Base-by-base conservation (phyloP, 2,329 filamentous ascomycete species). In the Botrytis fabae region DNA sequence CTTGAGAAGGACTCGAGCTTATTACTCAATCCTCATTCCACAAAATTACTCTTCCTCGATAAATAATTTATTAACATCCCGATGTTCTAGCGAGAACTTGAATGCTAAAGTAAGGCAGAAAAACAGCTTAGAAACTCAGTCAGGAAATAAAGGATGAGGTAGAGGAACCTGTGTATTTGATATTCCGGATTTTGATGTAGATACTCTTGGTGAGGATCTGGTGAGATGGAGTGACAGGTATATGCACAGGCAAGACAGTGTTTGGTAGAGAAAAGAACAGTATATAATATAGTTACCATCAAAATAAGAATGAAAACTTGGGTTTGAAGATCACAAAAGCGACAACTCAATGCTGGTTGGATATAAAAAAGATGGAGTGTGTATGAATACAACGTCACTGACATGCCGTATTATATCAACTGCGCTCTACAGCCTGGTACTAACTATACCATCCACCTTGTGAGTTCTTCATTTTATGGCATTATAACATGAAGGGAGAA, bases 71-170 rank as follows among this genome's bases (percentile, higher is more conserved):
- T n/a, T 8, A n/a, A 40, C 12, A 40, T n/a, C 0, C 14, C 32
- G n/a, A 57, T 28, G 0, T 4, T 18, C 14, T 9, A 18, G 10
- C 1, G 6, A n/a, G 6, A 62, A 42, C 12, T 25, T n/a, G 5
- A 4, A 4, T 1, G 18, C 22, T 4, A 2, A 6, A 9, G 7
- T 4, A 14, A 9, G 35, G 22, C 4, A 18, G 35, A 1, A 61
- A 35, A 61, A 40, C 14, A 0, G 6, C 35, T 25, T 40, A 20
- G 6, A 1, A 40, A 38, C 16, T n/a, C 1, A 22, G 1, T n/a
- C 12, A 8, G 14, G 22, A 18, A 7, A 40, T 12, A 6, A 25
- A n/a, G 14, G 2, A 40, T 42, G 25, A 18, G 16, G 3, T 18
- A 20, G 14, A 62, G 25, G 4, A 57, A 40, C 14, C 3, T 42